Percentiles rank a stretch among this genome's conserved stretches.
Conservation (phyloP, 208 protist species). For the Strigomonas culicis region DNA sequence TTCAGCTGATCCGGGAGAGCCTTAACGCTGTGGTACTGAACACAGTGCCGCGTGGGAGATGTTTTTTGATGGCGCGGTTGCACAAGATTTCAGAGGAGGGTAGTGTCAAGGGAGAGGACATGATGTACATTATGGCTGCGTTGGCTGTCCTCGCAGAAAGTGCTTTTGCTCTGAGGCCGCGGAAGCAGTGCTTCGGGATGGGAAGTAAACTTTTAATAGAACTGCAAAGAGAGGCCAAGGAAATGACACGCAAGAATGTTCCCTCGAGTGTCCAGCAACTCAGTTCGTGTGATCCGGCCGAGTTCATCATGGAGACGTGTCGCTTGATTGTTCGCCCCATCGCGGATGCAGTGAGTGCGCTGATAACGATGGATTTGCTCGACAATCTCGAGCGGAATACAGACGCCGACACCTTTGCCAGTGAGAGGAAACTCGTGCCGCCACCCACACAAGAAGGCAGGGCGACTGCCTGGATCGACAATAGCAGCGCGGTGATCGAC, state of each 20-base stretch:
- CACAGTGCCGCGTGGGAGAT: conserved; percentile 26
- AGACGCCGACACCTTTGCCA: conserved; percentile 14
- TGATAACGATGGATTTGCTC: conserved; percentile 70
- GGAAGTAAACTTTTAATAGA: conserved; percentile 40
- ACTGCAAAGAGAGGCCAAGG: conserved; percentile 43
- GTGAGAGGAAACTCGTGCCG: not conserved
- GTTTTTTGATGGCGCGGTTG: conserved; percentile 38
- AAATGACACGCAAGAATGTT: conserved; percentile 45
- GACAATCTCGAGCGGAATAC: conserved; percentile 65
- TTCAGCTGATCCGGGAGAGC: conserved; percentile 46
- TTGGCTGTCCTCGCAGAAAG: conserved; percentile 49
- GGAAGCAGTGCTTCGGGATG: conserved; percentile 38
- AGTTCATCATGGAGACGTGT: not conserved
- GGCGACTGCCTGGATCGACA: conserved; percentile 17
- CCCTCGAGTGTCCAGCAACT: conserved; percentile 22
- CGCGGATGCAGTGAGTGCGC: conserved; percentile 29
- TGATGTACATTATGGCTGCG: conserved; percentile 42
- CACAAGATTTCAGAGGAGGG: conserved; percentile 23
- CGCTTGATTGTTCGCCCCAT: conserved; percentile 31
- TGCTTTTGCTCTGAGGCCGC: conserved; percentile 61
- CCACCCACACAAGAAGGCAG: not conserved
- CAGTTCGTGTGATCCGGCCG: conserved; percentile 12
- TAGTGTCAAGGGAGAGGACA: conserved; percentile 35
- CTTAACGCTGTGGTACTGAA: conserved; percentile 48
- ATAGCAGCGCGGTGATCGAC: conserved; percentile 53